Evolutionary conservation across 495 filamentous ascomycete species (phyloP).

Genomic region (Thozetella sp.): DNA sequence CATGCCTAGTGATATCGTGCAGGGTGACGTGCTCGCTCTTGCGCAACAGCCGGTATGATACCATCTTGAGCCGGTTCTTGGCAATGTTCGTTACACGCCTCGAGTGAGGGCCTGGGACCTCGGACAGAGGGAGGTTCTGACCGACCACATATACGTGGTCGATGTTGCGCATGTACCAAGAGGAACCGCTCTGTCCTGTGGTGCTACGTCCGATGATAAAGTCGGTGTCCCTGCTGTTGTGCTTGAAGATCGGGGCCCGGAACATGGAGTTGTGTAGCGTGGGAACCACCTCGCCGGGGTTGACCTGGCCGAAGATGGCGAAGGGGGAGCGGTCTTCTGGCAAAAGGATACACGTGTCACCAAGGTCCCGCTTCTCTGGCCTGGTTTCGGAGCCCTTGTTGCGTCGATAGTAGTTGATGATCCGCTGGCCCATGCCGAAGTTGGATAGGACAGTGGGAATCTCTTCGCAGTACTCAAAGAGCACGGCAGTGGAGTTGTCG

Average conservation of each 20-base stretch:
- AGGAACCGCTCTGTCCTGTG: constrained; percentile 71
- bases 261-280: constrained; percentile 96
- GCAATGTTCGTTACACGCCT: constrained; percentile 91
- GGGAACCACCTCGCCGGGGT: constrained; percentile 84
- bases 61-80: constrained; percentile 95
- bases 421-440: constrained; percentile 93
- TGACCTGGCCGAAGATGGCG: constrained; percentile 89
- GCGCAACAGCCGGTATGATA: constrained; percentile 82
- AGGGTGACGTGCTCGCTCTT: constrained; percentile 72
- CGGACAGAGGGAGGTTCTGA: constrained; percentile 86
- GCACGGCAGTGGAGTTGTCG: constrained; percentile 82
- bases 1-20: constrained; percentile 81
- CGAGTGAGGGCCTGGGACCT: constrained; percentile 91
- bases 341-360: constrained; percentile 82
- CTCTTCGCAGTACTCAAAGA: constrained; percentile 96
- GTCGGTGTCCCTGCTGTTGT: constrained; percentile 75
- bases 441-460: constrained; percentile 89
- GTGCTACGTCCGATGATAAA: constrained; percentile 84
- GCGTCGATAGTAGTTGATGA: constrained; percentile 95
- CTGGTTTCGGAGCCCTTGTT: constrained; percentile 73
- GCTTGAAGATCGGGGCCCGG: constrained; percentile 89
- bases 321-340: constrained; percentile 96
- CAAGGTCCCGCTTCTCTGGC: constrained; percentile 58
- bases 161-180: constrained; percentile 82
- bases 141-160: constrained; percentile 89